Base-by-base conservation (phyloP, 202 grass and related monocot species). In the Tripidium arundinaceum region DNA sequence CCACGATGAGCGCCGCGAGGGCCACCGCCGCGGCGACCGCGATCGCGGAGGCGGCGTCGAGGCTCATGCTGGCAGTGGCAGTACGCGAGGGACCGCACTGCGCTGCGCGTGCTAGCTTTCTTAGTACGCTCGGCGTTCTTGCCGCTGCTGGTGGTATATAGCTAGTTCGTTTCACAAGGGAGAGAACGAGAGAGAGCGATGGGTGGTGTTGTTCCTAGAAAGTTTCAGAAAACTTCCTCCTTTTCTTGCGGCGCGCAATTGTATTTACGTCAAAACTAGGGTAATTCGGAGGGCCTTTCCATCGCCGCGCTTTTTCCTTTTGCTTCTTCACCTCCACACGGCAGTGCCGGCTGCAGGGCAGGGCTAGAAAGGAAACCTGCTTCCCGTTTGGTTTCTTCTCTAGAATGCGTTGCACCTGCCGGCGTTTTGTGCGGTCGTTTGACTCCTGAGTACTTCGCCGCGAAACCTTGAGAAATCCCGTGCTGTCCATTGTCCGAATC, bases 1-100 rank as follows among this genome's bases (percentile, higher is more conserved):
- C 65, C 65, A 88, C 57, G 54, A 80, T 54, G 41, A 70, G 8
- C 42, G 39, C 11, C 62, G 62, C 81, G 13, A 74, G 1, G 6
- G 10, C 1, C 22, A 74, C 41, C 75, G 61, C 68, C 8, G 42
- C 42, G 8, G 14, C 68, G 26, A 72, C 14, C 26, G 27, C 68
- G 40, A 43, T 43, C 68, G 25, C 24, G 1, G 42, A 49, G 42
- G 42, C 9, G 68, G 15, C 15, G 68, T 72, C 68, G 15, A 72
- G 8, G 68, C 68, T 2, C 68, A 72, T 71, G 68, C 24, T 31
- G 1, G 22, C 18, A 4, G 33, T 33, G 1, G 31, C 31, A 4
- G n/a, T n/a, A n/a, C 11, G 5, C 34, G 2, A 15, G 7, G 50
- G n/a, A n/a, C n/a, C n/a, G n/a, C n/a, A n/a, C n/a, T n/a, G n/a